Base-by-base conservation (phyloP, 2,329 filamentous ascomycete species). In the Microsporum canis region DNA sequence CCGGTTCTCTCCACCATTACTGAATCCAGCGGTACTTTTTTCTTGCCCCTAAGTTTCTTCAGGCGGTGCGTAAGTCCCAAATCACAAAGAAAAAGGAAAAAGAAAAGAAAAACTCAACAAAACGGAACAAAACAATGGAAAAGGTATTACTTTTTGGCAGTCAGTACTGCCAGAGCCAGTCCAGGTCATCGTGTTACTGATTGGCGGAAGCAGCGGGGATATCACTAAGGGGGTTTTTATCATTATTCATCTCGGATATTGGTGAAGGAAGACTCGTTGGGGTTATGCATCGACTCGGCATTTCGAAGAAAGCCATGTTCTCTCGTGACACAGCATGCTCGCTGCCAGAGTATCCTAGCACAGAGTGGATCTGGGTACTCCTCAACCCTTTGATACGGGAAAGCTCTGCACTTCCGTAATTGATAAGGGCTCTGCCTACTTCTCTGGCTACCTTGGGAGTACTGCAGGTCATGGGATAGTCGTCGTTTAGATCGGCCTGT, bases 241-340 rank as follows among this genome's bases (percentile, higher is more conserved):
- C 49, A 14, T 55, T 55, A 55, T 34, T 38, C 49, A n/a, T 55
- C 5, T 55, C 49, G 17, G 49, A n/a, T 10, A 5, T 12, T 6
- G 49, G 49, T 0, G 49, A 55, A 31, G 23, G 10, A 5, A 55
- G 29, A 8, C 49, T 55, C 49, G 49, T 55, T 31, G 49, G 49
- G 2, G 49, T 55, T 31, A 55, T 55, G 31, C 49, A 55, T 34
- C 49, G 49, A 51, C 66, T 69, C 12, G 64, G 49, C 53, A 70
- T 68, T 43, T 67, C 68, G 49, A 88, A 86, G 66, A 96, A 85
- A 51, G 89, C 90, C 64, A 96, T 86, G 68, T 95, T 92, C 73
- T 95, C 90, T 64, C 91, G 80, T 69, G 94, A 80, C 7, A 91
- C 91, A 45, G 97, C 88, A 75, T 97, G 96, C 75, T 97, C 91